Conservation (phyloP, 2,329 filamentous ascomycete species). For the Claviceps sp. region DNA sequence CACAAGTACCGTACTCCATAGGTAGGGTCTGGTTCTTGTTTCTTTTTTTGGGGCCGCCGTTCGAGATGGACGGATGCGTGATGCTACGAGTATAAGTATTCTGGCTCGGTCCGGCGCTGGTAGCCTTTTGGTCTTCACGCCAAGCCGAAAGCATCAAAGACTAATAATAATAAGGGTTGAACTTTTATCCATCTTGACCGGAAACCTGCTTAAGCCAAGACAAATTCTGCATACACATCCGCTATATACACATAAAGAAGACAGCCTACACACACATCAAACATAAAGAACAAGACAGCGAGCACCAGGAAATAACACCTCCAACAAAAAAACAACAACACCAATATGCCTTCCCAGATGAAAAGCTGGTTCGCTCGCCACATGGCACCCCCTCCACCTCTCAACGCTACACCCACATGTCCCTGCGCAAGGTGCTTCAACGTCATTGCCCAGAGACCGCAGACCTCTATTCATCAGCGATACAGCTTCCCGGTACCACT, state of each 20-base stretch:
- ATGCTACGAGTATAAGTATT: background rate
- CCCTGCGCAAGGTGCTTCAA: conserved; percentile 18
- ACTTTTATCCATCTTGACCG: too few species aligned
- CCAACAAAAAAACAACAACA: background rate
- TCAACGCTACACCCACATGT: conserved; percentile 20
- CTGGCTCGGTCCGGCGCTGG: background rate
- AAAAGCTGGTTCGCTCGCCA: conserved; percentile 27
- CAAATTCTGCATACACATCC: too few species aligned
- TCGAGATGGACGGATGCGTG: background rate
- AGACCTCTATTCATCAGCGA: too few species aligned
- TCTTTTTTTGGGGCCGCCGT: background rate
- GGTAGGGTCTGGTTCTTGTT: background rate
- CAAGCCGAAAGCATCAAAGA: too few species aligned
- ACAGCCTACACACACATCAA: too few species aligned
- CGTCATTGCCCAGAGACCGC: background rate
- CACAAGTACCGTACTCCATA: too few species aligned
- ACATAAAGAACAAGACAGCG: too few species aligned
- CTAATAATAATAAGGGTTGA: too few species aligned
- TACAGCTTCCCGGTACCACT: background rate
- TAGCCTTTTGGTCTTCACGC: background rate
- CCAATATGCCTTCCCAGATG: conserved; percentile 17
- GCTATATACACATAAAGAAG: too few species aligned
- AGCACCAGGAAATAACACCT: background rate
- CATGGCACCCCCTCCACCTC: conserved; percentile 25
- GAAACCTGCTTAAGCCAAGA: too few species aligned